Base-by-base conservation (phyloP, 257 asterid species). In the Penstemon davidsonii region DNA sequence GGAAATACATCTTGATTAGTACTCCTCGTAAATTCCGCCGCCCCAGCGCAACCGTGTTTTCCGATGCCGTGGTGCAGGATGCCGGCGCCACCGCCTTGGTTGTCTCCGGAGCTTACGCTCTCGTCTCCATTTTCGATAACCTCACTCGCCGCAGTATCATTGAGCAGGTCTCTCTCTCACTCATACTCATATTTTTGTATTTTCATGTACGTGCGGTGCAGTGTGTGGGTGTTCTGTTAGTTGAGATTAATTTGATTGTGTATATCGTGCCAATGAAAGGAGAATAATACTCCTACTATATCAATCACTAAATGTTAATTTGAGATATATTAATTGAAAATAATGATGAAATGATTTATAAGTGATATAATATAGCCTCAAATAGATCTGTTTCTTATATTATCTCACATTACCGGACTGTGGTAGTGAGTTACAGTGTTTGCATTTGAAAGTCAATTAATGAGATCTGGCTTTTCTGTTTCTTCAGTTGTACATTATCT, bases 11-110 rank as follows among this genome's bases (percentile, higher is more conserved):
- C 37, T 55, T 4, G n/a, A 55, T 19, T 6, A 55, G 3, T 7
- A 55, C 7, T 55, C 74, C 55, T 55, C 39, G 77, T 9, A 47
- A 64, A 41, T 7, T 76, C 4, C 80, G 78, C 79, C 82, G 80
- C 69, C 75, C 69, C 36, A 45, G 55, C 56, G 19, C 50, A 19
- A 25, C 51, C 18, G 58, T 50, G 4, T 12, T 52, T 52, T 5
- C 25, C 38, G 81, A 52, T 4, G 49, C 78, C 3, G 61, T 76
- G 61, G 45, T 85, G 12, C 90, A 82, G 76, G 98, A 93, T 55
- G 85, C 84, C 73, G 92, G 90, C 38, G 95, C 98, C 55, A 78
- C 96, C 61, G 90, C 82, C 37, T 64, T 82, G 58, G 92, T 88
- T 9, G 73, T 87, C 56, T 81, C 81, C 73, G 97, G 95, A 41